Evolutionary conservation across 2,329 filamentous ascomycete species (phyloP).

Genomic region (Aspergillus neoniger): DNA sequence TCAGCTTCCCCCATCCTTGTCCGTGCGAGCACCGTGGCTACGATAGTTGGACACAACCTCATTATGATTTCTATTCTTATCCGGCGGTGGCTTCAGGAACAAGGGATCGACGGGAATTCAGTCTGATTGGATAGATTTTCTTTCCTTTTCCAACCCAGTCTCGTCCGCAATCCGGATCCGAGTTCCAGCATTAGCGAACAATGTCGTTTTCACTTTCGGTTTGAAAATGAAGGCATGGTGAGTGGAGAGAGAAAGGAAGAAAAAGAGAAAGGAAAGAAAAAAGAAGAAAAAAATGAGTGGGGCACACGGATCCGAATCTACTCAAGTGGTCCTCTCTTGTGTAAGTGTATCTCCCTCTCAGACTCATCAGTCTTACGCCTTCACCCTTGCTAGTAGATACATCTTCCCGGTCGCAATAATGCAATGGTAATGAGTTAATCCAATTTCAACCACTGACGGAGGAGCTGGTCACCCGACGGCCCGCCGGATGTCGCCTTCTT

Average conservation of each 20-base stretch:
- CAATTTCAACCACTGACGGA: slow-evolving; percentile 3
- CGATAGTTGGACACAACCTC: slow-evolving; percentile 5
- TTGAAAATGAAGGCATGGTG: not conserved
- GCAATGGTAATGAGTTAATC: not conserved
- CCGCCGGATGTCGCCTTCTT: slow-evolving; percentile 22
- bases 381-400: not conserved
- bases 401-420: not conserved
- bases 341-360: not conserved
- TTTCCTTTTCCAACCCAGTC: not conserved
- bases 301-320: too few relatives aligned
- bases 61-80: slow-evolving; percentile 13
- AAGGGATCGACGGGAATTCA: slow-evolving; percentile 8
- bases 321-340: too few relatives aligned
- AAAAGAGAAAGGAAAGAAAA: not conserved
- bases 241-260: not conserved
- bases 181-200: not conserved
- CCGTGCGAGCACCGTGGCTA: slow-evolving; percentile 14
- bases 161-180: slow-evolving; percentile 1
- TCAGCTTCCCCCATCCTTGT: slow-evolving; percentile 10
- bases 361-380: not conserved
- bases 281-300: not conserved
- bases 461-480: slow-evolving; percentile 15
- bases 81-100: slow-evolving; percentile 7
- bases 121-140: not conserved
- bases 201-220: not conserved